Percentiles rank a stretch among this genome's conserved stretches.
These are phyloP conservation scores for Saccharum officinarum DNA, from an alignment of 176 grass and related monocot species.

Conservation along the genomic window DNA sequence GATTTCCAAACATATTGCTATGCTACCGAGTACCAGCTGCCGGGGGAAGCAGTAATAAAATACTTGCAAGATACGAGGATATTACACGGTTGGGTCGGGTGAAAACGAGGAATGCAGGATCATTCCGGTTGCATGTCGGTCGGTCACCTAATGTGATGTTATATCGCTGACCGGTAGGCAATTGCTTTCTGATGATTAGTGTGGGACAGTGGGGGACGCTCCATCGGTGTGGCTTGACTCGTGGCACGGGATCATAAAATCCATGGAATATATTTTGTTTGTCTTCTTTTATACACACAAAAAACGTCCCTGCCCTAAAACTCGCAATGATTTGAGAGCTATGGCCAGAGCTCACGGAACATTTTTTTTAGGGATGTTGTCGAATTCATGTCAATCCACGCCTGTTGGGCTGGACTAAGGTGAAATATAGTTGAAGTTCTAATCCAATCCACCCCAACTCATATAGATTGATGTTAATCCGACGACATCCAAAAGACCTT, in stretches of 20 bases:
- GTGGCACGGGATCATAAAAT: background rate
- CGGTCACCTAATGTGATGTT: slow-evolving; percentile 21
- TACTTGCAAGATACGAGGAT: background rate
- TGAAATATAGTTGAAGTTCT: too few relatives aligned
- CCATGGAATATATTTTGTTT: background rate
- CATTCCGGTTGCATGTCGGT: slow-evolving; percentile 29
- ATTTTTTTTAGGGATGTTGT: too few relatives aligned
- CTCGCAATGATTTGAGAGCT: too few relatives aligned
- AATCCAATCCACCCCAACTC: too few relatives aligned
- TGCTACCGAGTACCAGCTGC: background rate
- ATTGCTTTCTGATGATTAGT: slow-evolving; percentile 39
- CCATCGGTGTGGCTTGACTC: slow-evolving; percentile 7
- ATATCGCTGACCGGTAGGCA: slow-evolving; percentile 22
- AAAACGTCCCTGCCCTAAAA: background rate
- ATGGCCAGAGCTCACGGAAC: background rate
- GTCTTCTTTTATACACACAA: slow-evolving; percentile 27
- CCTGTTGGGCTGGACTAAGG: too few relatives aligned
- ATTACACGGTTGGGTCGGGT: background rate
- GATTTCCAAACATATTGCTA: background rate
- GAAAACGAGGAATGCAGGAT: background rate
- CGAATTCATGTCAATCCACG: too few relatives aligned
- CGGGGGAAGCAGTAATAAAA: background rate
- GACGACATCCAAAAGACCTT: too few relatives aligned
- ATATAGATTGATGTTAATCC: too few relatives aligned
- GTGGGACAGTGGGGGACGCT: slow-evolving; percentile 10